phyloP scores from a whole-genome alignment of 768 basidiomycete genomes.

The Lyophyllum atratum region DNA sequence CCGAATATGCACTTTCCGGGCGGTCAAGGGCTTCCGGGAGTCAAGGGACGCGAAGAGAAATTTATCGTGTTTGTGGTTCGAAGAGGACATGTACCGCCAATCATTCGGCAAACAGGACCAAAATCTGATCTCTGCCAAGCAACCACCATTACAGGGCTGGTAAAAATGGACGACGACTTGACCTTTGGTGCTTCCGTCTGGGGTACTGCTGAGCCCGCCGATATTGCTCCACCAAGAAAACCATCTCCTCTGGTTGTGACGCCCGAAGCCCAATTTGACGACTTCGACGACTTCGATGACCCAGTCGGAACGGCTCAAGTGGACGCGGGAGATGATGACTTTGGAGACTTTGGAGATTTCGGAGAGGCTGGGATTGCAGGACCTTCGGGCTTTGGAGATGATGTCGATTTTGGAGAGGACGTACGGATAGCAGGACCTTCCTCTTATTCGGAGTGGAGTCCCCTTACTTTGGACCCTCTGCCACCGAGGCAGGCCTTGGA shows the following conservation, averaged over 20 bases:
- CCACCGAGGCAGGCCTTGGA: conserved; percentile 59
- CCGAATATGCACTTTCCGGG: conserved; percentile 72
- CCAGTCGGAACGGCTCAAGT: conserved; percentile 43
- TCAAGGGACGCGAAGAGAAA: conserved; percentile 69
- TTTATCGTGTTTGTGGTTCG: conserved; percentile 23
- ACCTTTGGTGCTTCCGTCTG: conserved; percentile 75
- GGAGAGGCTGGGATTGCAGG: conserved; percentile 54
- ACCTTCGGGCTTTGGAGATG: conserved; percentile 37
- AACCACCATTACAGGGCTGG: conserved; percentile 12
- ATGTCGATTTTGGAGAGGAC: conserved; percentile 37
- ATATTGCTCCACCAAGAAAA: conserved; percentile 28
- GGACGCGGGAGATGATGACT: conserved; percentile 69
- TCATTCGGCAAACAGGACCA: conserved; percentile 31
- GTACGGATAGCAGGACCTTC: conserved; percentile 43
- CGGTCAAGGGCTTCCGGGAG: conserved; percentile 47
- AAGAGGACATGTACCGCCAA: conserved; percentile 25
- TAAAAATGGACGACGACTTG: conserved; percentile 69
- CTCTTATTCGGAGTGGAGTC: conserved; percentile 51
- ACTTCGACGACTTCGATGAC: conserved; percentile 62
- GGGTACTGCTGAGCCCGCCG: conserved; percentile 48
- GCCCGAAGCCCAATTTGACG: conserved; percentile 29
- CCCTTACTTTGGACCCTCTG: conserved; percentile 65
- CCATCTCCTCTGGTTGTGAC: conserved; percentile 24
- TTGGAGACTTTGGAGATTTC: conserved; percentile 89
- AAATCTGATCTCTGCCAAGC: conserved; percentile 18